Percentiles rank a stretch among this genome's conserved stretches.
Conservation (phyloP, 371 early-diverging fungal genomes). For the Mortierella sp. region DNA sequence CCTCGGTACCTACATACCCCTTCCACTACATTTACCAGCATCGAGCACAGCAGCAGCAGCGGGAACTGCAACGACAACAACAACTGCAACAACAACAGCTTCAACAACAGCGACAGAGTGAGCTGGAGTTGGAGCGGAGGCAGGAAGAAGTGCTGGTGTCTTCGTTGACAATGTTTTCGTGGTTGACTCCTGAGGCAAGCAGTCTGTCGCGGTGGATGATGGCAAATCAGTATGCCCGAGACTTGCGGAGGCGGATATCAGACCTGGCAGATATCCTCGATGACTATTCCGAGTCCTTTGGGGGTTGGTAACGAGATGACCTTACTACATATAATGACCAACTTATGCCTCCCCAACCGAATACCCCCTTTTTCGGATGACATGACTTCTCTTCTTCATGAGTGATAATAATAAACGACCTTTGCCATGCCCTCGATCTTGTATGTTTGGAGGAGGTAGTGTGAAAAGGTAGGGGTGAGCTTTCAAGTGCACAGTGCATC, state of each 20-base stretch:
- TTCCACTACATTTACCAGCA: not conserved
- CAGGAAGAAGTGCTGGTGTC: slow-evolving; percentile 15
- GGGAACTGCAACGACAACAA: not conserved
- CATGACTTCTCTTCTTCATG: not conserved
- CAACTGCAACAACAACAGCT: slow-evolving; percentile 8
- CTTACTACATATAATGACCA: no score
- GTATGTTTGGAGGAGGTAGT: not conserved
- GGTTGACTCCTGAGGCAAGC: slow-evolving; percentile 6
- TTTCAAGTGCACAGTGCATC: no score
- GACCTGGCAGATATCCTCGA: slow-evolving; percentile 34
- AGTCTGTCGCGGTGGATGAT: slow-evolving; percentile 24
- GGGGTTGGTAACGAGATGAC: slow-evolving; percentile 21
- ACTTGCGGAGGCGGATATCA: slow-evolving; percentile 20
- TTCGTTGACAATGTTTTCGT: slow-evolving; percentile 12
- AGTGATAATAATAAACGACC: not conserved
- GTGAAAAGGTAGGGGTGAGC: no score
- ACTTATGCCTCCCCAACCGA: not conserved
- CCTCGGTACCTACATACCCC: not conserved
- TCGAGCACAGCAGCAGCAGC: not conserved
- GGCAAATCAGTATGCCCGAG: slow-evolving; percentile 14
- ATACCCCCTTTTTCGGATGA: not conserved
- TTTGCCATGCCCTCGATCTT: not conserved
- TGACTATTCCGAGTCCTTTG: slow-evolving; percentile 29
- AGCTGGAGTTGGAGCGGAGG: not conserved
- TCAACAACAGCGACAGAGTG: slow-evolving; percentile 15